phyloP scores from a whole-genome alignment of 192 early-diverging fungal species.

The Dimargaris cristalligena region DNA sequence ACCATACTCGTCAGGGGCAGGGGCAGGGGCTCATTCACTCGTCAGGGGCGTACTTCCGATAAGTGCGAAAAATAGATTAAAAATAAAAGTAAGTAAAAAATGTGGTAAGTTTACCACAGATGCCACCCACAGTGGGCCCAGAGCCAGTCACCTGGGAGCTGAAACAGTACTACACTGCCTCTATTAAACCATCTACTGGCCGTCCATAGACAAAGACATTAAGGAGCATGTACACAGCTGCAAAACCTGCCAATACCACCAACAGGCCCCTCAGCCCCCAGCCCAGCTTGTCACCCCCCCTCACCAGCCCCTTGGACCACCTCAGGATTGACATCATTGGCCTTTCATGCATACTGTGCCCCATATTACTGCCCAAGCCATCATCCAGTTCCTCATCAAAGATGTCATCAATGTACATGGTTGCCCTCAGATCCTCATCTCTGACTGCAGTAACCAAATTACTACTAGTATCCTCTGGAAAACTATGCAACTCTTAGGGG shows the following conservation, averaged over 20 bases:
- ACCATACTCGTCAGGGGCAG: no score
- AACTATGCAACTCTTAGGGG: neutral
- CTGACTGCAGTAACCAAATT: conserved; percentile 11
- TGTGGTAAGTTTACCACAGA: no score
- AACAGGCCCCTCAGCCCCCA: neutral
- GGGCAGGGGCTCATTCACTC: no score
- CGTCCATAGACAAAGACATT: neutral
- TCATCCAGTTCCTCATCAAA: conserved; percentile 4
- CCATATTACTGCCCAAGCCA: neutral
- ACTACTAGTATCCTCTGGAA: neutral
- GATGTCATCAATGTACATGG: conserved; percentile 11
- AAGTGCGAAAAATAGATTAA: no score
- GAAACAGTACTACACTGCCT: neutral
- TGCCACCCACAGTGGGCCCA: neutral
- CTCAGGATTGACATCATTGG: conserved; percentile 13
- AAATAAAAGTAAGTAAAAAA: no score
- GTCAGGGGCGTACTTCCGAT: no score
- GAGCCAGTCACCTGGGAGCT: neutral
- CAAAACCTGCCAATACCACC: neutral
- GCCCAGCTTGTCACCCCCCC: neutral
- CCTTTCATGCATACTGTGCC: neutral
- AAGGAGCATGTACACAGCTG: neutral
- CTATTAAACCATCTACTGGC: neutral
- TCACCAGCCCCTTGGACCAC: conserved; percentile 2
- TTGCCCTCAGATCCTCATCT: conserved; percentile 6